phyloP scores from a whole-genome alignment of 805 yeast genomes.

The Lachancea fermentati region DNA sequence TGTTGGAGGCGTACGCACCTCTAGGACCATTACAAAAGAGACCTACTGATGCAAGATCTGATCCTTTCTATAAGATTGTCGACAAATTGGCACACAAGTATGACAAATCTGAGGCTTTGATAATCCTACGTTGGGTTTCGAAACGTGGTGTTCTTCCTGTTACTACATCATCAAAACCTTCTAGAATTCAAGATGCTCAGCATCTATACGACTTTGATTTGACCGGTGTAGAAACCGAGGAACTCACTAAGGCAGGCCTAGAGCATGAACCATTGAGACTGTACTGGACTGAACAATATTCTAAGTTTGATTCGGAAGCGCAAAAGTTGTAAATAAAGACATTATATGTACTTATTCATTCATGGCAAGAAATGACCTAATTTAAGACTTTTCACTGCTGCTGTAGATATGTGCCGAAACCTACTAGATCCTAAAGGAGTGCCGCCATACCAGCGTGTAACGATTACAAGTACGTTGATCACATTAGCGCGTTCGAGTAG shows the following conservation, averaged over 20 bases:
- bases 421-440: conserved; percentile 65
- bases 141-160: conserved; percentile 63
- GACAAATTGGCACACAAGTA: conserved; percentile 51
- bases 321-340: conserved; percentile 14
- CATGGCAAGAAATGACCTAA: conserved; percentile 31
- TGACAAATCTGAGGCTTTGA: conserved; percentile 51
- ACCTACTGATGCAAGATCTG: conserved; percentile 27
- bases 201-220: conserved; percentile 53
- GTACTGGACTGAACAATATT: conserved; percentile 29
- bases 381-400: conserved; percentile 47
- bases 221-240: conserved; percentile 43
- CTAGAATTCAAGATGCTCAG: conserved; percentile 53
- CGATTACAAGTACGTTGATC: conserved; percentile 57
- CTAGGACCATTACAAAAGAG: conserved; percentile 56
- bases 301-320: conserved; percentile 21
- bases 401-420: conserved; percentile 59
- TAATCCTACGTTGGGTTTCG: conserved; percentile 65
- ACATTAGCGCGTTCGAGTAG: conserved; percentile 45
- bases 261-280: conserved; percentile 30
- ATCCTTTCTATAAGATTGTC: conserved; percentile 36
- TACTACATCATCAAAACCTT: conserved; percentile 60
- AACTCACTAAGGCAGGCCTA: conserved; percentile 39
- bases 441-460: conserved; percentile 81
- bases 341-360: conserved; percentile 1
- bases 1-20: conserved; percentile 73